A percentile compares a stretch with the other conserved stretches of the same genome.
Evolutionary conservation across 1,284 basidiomycete genomes (phyloP).

Genomic region (Ustilago esculenta): DNA sequence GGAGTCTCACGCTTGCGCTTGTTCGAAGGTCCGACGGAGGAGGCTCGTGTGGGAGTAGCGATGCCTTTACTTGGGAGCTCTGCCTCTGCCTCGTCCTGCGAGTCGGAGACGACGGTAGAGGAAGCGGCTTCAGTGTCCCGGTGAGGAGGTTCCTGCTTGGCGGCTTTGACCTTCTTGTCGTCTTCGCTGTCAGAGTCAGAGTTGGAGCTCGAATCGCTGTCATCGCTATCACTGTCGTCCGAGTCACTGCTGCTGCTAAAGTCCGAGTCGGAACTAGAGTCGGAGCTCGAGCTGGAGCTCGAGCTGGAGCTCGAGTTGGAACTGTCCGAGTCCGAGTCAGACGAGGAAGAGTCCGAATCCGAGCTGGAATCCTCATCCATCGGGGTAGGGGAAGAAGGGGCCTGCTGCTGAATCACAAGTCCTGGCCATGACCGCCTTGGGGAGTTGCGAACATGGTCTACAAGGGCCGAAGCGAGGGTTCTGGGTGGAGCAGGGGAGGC

Average conservation of each 20-base stretch:
- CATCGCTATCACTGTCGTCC: conserved; percentile 20
- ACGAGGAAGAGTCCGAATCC: conserved; percentile 2
- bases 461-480: conserved; percentile 37
- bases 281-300: conserved; percentile 6
- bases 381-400: conserved; percentile 3
- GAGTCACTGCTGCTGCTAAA: conserved; percentile 8
- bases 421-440: conserved; percentile 41
- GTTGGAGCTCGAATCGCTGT: conserved; percentile 9
- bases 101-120: conserved; percentile 33
- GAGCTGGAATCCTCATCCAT: conserved; percentile 26
- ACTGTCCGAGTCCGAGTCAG: conserved; percentile 13
- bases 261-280: conserved; percentile 7
- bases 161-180: conserved; percentile 33
- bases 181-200: conserved; percentile 22
- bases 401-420: conserved; percentile 2
- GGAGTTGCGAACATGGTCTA: conserved; percentile 43
- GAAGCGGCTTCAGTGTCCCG: conserved; percentile 37
- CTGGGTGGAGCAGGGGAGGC: conserved; percentile 25
- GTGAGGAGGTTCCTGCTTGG: conserved; percentile 20
- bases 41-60: conserved; percentile 26
- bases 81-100: conserved; percentile 45
- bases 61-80: conserved; percentile 34
- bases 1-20: conserved; percentile 30
- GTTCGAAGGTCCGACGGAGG: conserved; percentile 13
- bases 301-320: conserved; percentile 1